Base-by-base conservation (phyloP, 1,139 yeast species). In the Magnusiomyces clavatus region DNA sequence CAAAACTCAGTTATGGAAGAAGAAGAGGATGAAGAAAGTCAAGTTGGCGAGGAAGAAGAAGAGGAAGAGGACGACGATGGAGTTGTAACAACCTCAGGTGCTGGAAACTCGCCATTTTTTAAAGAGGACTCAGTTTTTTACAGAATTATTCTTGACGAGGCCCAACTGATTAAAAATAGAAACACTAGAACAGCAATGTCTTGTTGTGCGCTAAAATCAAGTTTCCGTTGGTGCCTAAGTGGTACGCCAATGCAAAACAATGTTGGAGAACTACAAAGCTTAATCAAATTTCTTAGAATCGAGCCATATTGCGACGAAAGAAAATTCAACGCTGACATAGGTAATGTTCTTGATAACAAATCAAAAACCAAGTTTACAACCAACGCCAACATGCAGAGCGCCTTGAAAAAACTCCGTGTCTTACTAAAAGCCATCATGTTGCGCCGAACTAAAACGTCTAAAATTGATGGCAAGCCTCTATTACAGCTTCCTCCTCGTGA, bases 221-320 rank as follows among this genome's bases (percentile, higher is more conserved):
- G 64, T 0, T 81, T 78, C 60, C 73, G 92, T 53, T 82, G 95
- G 81, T 86, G 96, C 61, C 71, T 92, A 44, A 82, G 95, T 4
- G 99, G 98, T 60, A 92, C 99, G 0, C 98, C 98, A 0, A 83
- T 94, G 73, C 97, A 94, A 68, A 92, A 92, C 61, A 78, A 74
- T 51, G 77, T 90, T 54, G 85, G 80, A 44, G 99, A 92, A 61
- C 70, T 94, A 42, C 87, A 75, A 64, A 89, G 97, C 1, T 69
- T 89, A 46, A 65, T 92, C 34, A 68, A 90, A 57, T 92, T 89
- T 64, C 69, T 92, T 54, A 71, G 77, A 49, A 82, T 88, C 45
- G 76, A 60, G 73, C 81, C 63, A 43, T 80, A 69, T 53, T 63
- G 68, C 50, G 64, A 72, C 34, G 86, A 82, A 59, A 61, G 60